phyloP scores from a whole-genome alignment of 805 yeast species.

The Kuraishia piskuri region DNA sequence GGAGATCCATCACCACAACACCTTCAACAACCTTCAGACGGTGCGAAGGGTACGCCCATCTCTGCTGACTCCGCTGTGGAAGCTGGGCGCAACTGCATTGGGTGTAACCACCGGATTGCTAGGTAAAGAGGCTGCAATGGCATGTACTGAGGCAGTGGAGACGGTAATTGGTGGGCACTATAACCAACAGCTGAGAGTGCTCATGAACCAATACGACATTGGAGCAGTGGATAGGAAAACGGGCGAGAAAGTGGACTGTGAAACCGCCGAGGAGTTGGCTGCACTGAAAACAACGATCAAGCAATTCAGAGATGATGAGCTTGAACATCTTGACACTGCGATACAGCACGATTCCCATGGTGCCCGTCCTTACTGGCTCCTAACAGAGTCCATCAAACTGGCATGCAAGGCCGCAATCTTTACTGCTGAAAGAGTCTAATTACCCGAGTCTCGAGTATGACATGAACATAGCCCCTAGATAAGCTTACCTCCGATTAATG shows the following conservation, averaged over 20 bases:
- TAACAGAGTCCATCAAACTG: slow-evolving; percentile 80
- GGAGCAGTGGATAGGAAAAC: slow-evolving; percentile 20
- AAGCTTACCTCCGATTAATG: background rate
- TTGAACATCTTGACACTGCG: slow-evolving; percentile 93
- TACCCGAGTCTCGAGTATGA: too few species aligned
- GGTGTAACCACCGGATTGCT: slow-evolving; percentile 82
- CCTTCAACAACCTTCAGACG: slow-evolving; percentile 72
- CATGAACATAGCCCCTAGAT: background rate
- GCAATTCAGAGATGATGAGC: slow-evolving; percentile 84
- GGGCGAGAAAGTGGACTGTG: slow-evolving; percentile 12
- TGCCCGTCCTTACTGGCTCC: slow-evolving; percentile 84
- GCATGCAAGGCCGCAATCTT: slow-evolving; percentile 85
- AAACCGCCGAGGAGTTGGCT: slow-evolving; percentile 34
- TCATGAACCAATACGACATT: slow-evolving; percentile 55
- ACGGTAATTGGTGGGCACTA: slow-evolving; percentile 97
- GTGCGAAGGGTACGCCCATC: slow-evolving; percentile 86
- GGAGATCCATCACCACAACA: slow-evolving; percentile 82
- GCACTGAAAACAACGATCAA: slow-evolving; percentile 55
- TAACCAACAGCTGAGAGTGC: slow-evolving; percentile 76
- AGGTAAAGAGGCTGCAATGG: slow-evolving; percentile 97
- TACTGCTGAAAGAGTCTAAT: slow-evolving; percentile 76
- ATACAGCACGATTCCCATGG: slow-evolving; percentile 83
- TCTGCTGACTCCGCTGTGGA: slow-evolving; percentile 88
- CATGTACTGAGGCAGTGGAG: slow-evolving; percentile 97
- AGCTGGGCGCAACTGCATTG: slow-evolving; percentile 76